Conservation (phyloP, 2,329 filamentous ascomycete genomes). For the Ophiostoma quercus region DNA sequence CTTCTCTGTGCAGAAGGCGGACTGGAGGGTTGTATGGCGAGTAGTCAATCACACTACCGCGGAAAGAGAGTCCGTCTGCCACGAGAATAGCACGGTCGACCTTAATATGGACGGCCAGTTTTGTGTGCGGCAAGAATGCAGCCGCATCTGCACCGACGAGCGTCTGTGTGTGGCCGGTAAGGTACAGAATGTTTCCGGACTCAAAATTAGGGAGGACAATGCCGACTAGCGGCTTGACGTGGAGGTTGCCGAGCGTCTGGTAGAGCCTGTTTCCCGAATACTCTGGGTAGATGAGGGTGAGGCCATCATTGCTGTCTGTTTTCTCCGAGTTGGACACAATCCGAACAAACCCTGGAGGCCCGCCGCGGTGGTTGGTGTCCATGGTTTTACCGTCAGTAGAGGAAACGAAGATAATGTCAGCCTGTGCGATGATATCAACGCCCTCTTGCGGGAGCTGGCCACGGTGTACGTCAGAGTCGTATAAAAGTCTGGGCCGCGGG, state of each 20-base stretch:
- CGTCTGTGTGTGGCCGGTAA: slow-evolving; percentile 63
- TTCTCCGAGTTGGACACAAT: slow-evolving; percentile 50
- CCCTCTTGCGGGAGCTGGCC: slow-evolving; percentile 48
- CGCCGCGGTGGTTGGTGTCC: slow-evolving; percentile 81
- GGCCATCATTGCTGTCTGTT: slow-evolving; percentile 22
- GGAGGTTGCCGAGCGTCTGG: slow-evolving; percentile 75
- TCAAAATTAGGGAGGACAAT: slow-evolving; percentile 69
- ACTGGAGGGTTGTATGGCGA: slow-evolving; percentile 78
- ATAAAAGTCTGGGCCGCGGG: slow-evolving; percentile 45
- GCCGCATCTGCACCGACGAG: slow-evolving; percentile 60
- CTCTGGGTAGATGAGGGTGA: slow-evolving; percentile 68
- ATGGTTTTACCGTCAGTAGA: slow-evolving; percentile 62
- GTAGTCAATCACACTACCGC: slow-evolving; percentile 51
- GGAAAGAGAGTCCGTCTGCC: slow-evolving; percentile 60
- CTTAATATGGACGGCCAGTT: slow-evolving; percentile 65
- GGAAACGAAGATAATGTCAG: slow-evolving; percentile 76
- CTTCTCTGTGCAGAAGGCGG: slow-evolving; percentile 58
- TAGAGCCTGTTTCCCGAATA: slow-evolving; percentile 82
- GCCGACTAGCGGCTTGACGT: slow-evolving; percentile 60
- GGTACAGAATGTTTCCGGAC: slow-evolving; percentile 66
- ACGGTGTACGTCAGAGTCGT: slow-evolving; percentile 32
- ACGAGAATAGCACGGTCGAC: slow-evolving; percentile 60
- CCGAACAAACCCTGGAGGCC: slow-evolving; percentile 66
- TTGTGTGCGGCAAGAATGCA: slow-evolving; percentile 60
- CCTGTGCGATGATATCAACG: slow-evolving; percentile 53